Percentiles rank a stretch among this genome's conserved stretches.
Conservation (phyloP, 2,329 filamentous ascomycete genomes). For the Simplicillium sp. region DNA sequence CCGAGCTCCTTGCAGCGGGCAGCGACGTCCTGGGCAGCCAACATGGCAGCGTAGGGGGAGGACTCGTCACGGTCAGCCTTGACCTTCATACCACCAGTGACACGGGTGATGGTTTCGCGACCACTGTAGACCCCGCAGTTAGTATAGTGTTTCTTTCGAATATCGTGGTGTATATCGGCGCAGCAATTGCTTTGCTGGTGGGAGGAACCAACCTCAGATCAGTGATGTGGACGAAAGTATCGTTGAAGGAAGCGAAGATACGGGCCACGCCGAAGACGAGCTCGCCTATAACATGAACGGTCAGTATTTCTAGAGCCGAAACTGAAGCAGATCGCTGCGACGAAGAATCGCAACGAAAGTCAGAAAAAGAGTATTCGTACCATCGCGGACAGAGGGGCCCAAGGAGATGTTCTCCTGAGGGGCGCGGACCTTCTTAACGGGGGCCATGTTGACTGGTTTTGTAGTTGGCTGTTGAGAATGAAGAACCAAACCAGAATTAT, state of each 20-base stretch:
- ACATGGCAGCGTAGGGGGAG: slow-evolving; percentile 99
- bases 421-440: slow-evolving; percentile 80
- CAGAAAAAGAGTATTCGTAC: slow-evolving; percentile 39
- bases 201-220: slow-evolving; percentile 72
- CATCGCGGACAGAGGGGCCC: slow-evolving; percentile 93
- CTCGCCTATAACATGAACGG: slow-evolving; percentile 52
- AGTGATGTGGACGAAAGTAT: slow-evolving; percentile 96
- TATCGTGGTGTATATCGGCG: background rate
- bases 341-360: too few species aligned
- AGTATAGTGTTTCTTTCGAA: slow-evolving; percentile 27
- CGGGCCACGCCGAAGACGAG: slow-evolving; percentile 96
- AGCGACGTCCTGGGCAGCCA: slow-evolving; percentile 98
- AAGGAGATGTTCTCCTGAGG: slow-evolving; percentile 97
- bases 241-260: slow-evolving; percentile 91
- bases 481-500: slow-evolving; percentile 13
- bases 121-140: slow-evolving; percentile 54
- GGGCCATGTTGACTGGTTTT: slow-evolving; percentile 64
- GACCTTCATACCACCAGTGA: slow-evolving; percentile 99
- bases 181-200: background rate
- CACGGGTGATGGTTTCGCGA: slow-evolving; percentile 99
- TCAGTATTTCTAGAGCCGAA: slow-evolving; percentile 6
- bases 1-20: slow-evolving; percentile 66
- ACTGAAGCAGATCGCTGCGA: background rate
- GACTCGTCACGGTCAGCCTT: slow-evolving; percentile 99
- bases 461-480: slow-evolving; percentile 19